Conservation (phyloP, 2,329 filamentous ascomycete species). For the Fusarium duplospermum region DNA sequence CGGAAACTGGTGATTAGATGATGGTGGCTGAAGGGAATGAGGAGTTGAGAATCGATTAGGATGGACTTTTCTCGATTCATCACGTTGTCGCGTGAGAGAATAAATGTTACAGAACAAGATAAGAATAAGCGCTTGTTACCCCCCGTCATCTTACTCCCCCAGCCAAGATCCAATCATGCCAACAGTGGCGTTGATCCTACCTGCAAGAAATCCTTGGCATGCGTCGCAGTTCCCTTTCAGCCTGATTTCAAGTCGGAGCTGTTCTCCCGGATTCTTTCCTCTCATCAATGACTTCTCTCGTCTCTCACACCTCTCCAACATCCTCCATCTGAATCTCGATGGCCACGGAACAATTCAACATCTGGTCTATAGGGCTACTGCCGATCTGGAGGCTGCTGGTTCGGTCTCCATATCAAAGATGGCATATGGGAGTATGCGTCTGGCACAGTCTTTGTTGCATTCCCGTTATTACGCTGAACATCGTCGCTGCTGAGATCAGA, state of each 20-base stretch:
- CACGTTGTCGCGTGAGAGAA: background rate
- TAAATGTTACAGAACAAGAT: background rate
- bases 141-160: background rate
- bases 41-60: background rate
- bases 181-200: background rate
- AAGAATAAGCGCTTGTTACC: background rate
- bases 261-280: background rate
- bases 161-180: background rate
- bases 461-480: background rate
- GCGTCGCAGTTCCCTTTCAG: background rate
- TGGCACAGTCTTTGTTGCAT: background rate
- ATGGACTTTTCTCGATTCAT: background rate
- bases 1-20: background rate
- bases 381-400: background rate
- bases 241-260: background rate
- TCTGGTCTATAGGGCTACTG: background rate
- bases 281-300: background rate
- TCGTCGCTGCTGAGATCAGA: background rate
- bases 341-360: background rate
- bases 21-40: background rate
- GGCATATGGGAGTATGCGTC: background rate
- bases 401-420: background rate
- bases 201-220: background rate
- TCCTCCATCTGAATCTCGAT: background rate
- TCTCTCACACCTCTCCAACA: background rate